Evolutionary conservation across 169 alveolate species (phyloP), one percentile per base, ranked within the genome.

Genomic region (Cryptosporidium viatorum): DNA sequence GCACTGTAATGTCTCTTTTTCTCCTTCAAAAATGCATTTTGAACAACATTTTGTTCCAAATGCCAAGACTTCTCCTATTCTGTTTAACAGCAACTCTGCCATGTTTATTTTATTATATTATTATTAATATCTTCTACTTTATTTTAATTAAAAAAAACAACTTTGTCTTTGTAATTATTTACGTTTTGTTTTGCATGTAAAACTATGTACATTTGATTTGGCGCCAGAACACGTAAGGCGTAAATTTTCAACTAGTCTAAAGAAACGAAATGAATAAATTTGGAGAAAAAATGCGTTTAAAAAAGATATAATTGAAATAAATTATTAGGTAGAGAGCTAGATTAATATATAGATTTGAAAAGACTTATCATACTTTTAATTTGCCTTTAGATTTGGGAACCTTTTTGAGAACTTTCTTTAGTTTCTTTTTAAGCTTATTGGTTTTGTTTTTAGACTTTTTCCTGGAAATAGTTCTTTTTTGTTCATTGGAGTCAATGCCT

Each of bases 1-100:
- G 26, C 89, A 80, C 14, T 59, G 73, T 23, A 80, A 29, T 58
- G 73, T 60, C 23, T 80, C 75, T 16, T 59, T 59, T 14, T 80
- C 74, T 14, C 59, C 69, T 21, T 60, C 18, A 60, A 31, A 4
- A 45, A 65, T 65, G 23, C 55, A 80, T n/a, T 80, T 80, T 1
- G 80, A 80, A 41, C 89, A 80, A 43, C 80, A 80, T 14, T 8
- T 10, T n/a, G 9, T 16, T 35, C 71, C 71, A 31, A 65, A 8
- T 6, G 52, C 52, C 3, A 65, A 33, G 26, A 3, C 52, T n/a
- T 18, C 50, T 33, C 71, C 7, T 7, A 65, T n/a, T 35, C 23
- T 23, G 9, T 3, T 65, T 5, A 37, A 8, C 1, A 37, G 8
- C 4, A n/a, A 65, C 48, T 65, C 71, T 37, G 35, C 35, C 67